Evolutionary conservation across 768 basidiomycete species (phyloP), one percentile per base, ranked within the genome.

Genomic region (Hemileccinum impolitum): DNA sequence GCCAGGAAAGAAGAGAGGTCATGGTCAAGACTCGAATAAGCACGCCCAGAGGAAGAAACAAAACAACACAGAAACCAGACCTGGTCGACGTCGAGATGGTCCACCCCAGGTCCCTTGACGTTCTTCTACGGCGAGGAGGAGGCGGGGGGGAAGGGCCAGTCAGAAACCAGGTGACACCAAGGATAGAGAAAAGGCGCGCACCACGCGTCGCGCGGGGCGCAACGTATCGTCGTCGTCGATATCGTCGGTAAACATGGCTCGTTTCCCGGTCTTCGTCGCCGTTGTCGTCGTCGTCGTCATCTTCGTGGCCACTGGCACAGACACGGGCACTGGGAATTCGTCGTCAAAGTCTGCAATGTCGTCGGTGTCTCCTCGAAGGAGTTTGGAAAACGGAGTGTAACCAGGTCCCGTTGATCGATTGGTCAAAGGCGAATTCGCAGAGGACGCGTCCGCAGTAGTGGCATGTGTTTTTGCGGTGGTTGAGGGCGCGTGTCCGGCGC

Each of bases 141-240:
- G 23, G 23, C 23, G 23, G 6, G 23, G 23, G n/a, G n/a, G n/a
- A n/a, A n/a, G n/a, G 6, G 23, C 23, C 37, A 12, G 28, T 30
- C 28, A 30, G 28, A 30, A 30, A 30, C 28, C 4, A 30, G 28
- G 8, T 8, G 11, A 30, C 2, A 34, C 4, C 9, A n/a, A 7
- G 14, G 10, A 26, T 4, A 36, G 9, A 19, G 32, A 25, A 47
- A 19, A n/a, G 19, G 28, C 39, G 48, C 51, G 52, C 40, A 67
- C 66, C 57, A 43, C 51, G 48, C 66, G 59, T 45, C 66, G 64
- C 36, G 56, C 37, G 17, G 67, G 67, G 17, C 66, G 62, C 43
- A 43, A 47, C 13, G 54, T 35, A 12, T 48, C 51, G 31, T 63
- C 59, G 44, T 43, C 47, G 7, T 59, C 52, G 37, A 59, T 61